phyloP scores from a whole-genome alignment of 257 asterid genomes.

The Przewalskia tangutica region DNA sequence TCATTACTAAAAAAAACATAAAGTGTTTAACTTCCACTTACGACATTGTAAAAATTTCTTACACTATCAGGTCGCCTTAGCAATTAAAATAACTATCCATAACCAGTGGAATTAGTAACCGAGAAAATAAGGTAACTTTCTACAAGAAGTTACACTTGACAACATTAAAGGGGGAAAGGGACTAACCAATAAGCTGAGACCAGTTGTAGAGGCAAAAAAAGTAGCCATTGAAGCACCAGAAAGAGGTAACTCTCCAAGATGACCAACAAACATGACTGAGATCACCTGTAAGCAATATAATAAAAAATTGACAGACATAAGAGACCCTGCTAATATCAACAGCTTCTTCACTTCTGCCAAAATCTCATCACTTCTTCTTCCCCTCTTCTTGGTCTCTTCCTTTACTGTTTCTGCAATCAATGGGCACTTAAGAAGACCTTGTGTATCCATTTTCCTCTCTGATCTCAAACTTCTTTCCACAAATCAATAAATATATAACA shows the following conservation, averaged over 20 bases:
- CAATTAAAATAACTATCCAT: too few species aligned
- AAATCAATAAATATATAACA: too few species aligned
- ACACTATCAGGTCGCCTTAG: neutral
- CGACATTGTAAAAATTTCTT: too few species aligned
- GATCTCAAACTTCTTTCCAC: neutral
- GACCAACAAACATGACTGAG: conserved; percentile 64
- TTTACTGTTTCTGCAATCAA: conserved; percentile 11
- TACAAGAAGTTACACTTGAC: too few species aligned
- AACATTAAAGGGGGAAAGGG: neutral
- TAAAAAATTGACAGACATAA: conserved; percentile 44
- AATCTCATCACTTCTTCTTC: conserved; percentile 16
- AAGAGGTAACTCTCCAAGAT: conserved; percentile 48
- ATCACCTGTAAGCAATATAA: conserved; percentile 35
- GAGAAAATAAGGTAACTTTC: too few species aligned
- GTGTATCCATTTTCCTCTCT: neutral
- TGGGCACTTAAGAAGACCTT: conserved; percentile 6
- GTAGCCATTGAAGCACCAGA: conserved; percentile 74
- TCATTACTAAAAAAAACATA: neutral
- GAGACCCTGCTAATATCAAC: conserved; percentile 38
- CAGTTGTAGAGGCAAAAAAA: conserved; percentile 54
- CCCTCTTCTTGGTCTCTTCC: conserved; percentile 6
- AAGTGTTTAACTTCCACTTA: too few species aligned
- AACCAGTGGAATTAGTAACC: too few species aligned
- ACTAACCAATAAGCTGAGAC: conserved; percentile 43
- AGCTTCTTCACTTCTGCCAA: conserved; percentile 29